Percentiles rank a stretch among this genome's conserved stretches.
These are phyloP conservation scores for Yarrowia sp. DNA, from an alignment of 805 yeast species.

Conservation along the genomic window DNA sequence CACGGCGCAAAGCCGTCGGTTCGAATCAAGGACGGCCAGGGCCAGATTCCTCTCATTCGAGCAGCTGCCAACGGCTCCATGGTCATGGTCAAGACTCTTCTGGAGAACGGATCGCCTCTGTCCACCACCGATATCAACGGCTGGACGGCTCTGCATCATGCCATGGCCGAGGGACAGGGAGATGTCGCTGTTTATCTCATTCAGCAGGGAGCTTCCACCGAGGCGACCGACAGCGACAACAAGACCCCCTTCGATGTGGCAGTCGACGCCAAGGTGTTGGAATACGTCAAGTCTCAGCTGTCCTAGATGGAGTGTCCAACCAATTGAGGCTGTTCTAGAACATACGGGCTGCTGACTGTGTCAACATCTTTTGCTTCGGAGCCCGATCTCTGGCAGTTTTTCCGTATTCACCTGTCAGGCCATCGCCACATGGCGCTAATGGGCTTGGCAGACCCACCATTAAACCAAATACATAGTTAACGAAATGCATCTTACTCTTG, in stretches of 20 bases:
- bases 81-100: slow-evolving; percentile 62
- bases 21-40: slow-evolving; percentile 69
- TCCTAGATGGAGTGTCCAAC: no score
- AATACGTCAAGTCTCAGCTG: slow-evolving; percentile 40
- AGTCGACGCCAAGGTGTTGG: slow-evolving; percentile 59
- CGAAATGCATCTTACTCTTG: not conserved
- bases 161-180: slow-evolving; percentile 87
- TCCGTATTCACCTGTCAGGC: no score
- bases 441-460: not conserved
- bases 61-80: slow-evolving; percentile 81
- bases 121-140: slow-evolving; percentile 74
- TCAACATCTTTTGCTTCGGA: no score
- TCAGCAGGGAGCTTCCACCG: slow-evolving; percentile 69
- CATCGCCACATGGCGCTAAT: no score
- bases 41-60: slow-evolving; percentile 74
- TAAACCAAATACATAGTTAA: not conserved
- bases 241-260: slow-evolving; percentile 62
- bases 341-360: no score
- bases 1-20: slow-evolving; percentile 61
- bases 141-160: slow-evolving; percentile 90
- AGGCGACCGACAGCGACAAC: slow-evolving; percentile 58
- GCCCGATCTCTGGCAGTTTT: no score
- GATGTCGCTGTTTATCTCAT: slow-evolving; percentile 72
- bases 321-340: no score
- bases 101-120: slow-evolving; percentile 63